Percentiles rank a stretch among this genome's conserved stretches.
Conservation (phyloP, 2,329 filamentous ascomycete species). For the Xylariaceae sp. region DNA sequence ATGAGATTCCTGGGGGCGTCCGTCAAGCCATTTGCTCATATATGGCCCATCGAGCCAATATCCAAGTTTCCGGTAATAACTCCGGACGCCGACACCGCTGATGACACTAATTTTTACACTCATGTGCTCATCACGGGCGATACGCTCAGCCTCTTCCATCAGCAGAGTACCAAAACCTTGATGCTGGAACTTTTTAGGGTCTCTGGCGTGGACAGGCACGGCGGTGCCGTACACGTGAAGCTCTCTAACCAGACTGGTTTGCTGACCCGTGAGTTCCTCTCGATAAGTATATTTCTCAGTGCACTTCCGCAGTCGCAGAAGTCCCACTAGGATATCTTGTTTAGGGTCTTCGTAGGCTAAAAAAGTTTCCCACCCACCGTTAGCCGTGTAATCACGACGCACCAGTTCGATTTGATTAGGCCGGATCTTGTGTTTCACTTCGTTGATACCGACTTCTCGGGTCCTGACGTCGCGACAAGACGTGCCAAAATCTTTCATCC, state of each 20-base stretch:
- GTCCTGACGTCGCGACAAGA: constrained; percentile 95
- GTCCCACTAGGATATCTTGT: constrained; percentile 92
- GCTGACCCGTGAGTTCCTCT: constrained; percentile 78
- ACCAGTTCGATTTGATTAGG: constrained; percentile 95
- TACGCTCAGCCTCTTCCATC: constrained; percentile 97
- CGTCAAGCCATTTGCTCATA: constrained; percentile 64
- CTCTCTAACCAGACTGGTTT: constrained; percentile 87
- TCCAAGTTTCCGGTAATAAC: constrained; percentile 89
- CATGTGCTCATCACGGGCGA: constrained; percentile 89
- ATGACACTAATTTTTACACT: constrained; percentile 95
- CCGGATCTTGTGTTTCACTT: constrained; percentile 97
- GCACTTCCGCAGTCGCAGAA: constrained; percentile 86
- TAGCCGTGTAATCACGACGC: constrained; percentile 87
- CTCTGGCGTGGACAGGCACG: constrained; percentile 92
- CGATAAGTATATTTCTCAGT: constrained; percentile 89
- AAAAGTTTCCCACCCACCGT: constrained; percentile 98
- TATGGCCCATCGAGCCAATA: constrained; percentile 93
- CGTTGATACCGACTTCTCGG: constrained; percentile 95
- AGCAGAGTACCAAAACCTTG: constrained; percentile 93
- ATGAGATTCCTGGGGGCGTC: too few relatives aligned
- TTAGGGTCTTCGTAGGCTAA: constrained; percentile 97
- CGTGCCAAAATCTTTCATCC: constrained; percentile 99
- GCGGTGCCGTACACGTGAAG: constrained; percentile 96
- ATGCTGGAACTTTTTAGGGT: constrained; percentile 96
- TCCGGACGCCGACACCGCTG: constrained; percentile 92